phyloP scores from a whole-genome alignment of 371 early-diverging fungal genomes.

The Mortierella sp. region DNA sequence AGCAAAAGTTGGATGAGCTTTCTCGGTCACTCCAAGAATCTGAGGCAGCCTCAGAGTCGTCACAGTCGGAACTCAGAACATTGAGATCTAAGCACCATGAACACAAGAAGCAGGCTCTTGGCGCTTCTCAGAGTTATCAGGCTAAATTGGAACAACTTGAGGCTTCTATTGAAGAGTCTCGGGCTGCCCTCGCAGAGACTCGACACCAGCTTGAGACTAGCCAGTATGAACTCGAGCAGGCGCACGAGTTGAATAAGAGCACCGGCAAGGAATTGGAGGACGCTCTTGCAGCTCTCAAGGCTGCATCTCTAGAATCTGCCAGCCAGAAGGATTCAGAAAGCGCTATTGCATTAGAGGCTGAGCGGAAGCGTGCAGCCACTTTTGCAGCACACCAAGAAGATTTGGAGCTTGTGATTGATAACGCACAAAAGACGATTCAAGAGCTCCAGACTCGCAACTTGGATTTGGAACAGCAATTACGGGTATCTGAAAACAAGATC shows the following conservation, averaged over 20 bases:
- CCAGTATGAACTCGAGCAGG: conserved; percentile 34
- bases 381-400: conserved; percentile 36
- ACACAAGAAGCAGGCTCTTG: conserved; percentile 47
- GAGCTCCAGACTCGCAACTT: conserved; percentile 37
- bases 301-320: conserved; percentile 10
- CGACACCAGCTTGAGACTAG: conserved; percentile 19
- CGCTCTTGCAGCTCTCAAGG: conserved; percentile 18
- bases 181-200: conserved; percentile 34
- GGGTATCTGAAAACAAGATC: conserved; percentile 58
- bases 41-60: conserved; percentile 21
- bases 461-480: conserved; percentile 51
- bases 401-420: conserved; percentile 40
- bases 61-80: conserved; percentile 32
- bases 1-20: conserved; percentile 35
- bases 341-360: conserved; percentile 9
- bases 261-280: conserved; percentile 34
- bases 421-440: conserved; percentile 35
- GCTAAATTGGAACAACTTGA: conserved; percentile 22
- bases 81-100: conserved; percentile 53
- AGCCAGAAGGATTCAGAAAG: no score
- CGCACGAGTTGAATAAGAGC: conserved; percentile 24
- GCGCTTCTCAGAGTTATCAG: conserved; percentile 16
- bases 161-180: conserved; percentile 20
- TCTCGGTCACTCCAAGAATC: conserved; percentile 25
- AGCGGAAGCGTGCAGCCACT: conserved; percentile 15